Conservation (phyloP, 192 early-diverging fungal species). For the Nowakowskiella sp. region DNA sequence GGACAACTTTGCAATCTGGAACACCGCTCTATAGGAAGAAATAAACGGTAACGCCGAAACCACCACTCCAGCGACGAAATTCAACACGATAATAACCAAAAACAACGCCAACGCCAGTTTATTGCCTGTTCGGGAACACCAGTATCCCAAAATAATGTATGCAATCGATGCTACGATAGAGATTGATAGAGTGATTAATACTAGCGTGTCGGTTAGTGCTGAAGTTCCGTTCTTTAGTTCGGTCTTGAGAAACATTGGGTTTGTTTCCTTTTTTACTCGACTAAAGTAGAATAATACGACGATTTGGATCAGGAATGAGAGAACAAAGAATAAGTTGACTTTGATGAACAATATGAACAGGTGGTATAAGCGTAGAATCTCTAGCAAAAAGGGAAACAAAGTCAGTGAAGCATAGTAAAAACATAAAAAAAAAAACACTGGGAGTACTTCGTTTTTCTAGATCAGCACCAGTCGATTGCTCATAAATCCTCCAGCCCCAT, state of each 20-base stretch:
- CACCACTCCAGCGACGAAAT: not conserved
- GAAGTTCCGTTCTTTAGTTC: not conserved
- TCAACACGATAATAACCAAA: not conserved
- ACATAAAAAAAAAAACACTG: too few relatives aligned
- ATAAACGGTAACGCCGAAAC: not conserved
- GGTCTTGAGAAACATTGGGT: too few relatives aligned
- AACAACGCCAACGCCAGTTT: not conserved
- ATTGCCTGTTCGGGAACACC: not conserved
- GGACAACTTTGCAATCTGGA: too few relatives aligned
- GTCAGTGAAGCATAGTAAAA: too few relatives aligned
- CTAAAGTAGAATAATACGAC: not conserved
- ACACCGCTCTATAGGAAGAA: not conserved
- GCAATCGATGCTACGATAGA: not conserved
- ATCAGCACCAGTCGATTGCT: not conserved
- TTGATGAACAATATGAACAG: constrained; percentile 36
- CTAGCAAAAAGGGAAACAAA: too few relatives aligned
- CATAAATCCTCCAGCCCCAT: not conserved
- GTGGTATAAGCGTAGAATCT: constrained; percentile 26
- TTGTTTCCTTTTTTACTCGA: not conserved
- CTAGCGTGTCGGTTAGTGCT: not conserved
- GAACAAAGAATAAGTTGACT: constrained; percentile 24
- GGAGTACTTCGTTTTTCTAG: not conserved
- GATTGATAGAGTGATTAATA: not conserved
- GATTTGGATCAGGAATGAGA: not conserved
- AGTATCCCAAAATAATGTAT: not conserved